Evolutionary conservation across 768 basidiomycete species (phyloP).

Genomic region (Suillus discolor): DNA sequence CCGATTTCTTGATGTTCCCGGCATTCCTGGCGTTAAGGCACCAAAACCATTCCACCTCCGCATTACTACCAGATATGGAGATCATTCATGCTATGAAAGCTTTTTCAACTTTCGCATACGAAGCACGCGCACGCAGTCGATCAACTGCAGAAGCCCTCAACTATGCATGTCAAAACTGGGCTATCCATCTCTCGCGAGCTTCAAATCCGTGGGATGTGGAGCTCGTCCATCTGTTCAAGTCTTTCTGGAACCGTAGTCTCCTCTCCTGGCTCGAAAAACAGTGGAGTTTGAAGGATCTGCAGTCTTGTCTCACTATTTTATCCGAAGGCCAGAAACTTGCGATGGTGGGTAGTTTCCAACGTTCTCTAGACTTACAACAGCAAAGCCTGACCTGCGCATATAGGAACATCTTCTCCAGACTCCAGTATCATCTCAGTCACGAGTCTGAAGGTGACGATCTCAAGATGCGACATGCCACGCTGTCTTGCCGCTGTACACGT

Average conservation of each 20-base stretch:
- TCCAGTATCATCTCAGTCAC: not conserved
- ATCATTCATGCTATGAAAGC: not conserved
- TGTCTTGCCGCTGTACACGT: not conserved
- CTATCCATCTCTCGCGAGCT: not conserved
- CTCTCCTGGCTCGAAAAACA: not conserved
- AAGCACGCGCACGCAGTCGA: not conserved
- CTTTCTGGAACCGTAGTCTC: not conserved
- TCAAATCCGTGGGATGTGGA: not conserved
- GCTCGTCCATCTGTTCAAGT: not conserved
- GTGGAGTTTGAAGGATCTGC: not conserved
- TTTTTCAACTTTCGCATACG: not conserved
- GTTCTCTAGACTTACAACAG: not conserved
- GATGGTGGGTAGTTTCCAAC: not conserved
- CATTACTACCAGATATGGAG: not conserved
- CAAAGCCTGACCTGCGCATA: not conserved
- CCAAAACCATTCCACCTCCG: not conserved
- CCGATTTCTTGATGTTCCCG: not conserved
- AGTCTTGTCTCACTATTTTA: not conserved
- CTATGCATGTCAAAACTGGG: constrained; percentile 1
- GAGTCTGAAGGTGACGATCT: not conserved
- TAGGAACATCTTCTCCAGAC: not conserved
- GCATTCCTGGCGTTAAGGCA: not conserved
- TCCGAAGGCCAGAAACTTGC: not conserved
- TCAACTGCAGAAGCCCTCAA: not conserved
- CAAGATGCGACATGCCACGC: not conserved